These are phyloP conservation scores for Aspergillus costaricaensis DNA, from an alignment of 2,329 filamentous ascomycete genomes.

Conservation along the genomic window DNA sequence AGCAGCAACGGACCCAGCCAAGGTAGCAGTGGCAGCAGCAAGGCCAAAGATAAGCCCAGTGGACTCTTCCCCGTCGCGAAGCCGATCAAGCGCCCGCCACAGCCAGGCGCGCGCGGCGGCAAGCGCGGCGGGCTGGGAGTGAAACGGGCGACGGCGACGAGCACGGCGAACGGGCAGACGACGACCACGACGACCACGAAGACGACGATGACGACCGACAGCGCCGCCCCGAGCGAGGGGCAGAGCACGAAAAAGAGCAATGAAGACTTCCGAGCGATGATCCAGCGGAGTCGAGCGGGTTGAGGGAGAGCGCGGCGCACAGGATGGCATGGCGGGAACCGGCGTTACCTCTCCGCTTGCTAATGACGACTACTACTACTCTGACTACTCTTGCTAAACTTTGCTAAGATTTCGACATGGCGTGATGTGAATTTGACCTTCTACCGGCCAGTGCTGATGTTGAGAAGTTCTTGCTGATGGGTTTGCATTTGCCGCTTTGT, in stretches of 20 bases:
- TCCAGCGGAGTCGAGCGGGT: constrained; percentile 44
- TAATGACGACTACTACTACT: constrained; percentile 8
- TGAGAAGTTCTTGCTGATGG: constrained; percentile 2
- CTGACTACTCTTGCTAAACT: constrained; percentile 7
- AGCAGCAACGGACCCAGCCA: constrained; percentile 35
- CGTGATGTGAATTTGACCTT: constrained; percentile 1
- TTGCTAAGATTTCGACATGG: not conserved
- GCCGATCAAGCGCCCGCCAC: constrained; percentile 49
- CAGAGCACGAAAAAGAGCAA: constrained; percentile 54
- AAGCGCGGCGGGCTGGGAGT: constrained; percentile 53
- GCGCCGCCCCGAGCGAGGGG: constrained; percentile 16
- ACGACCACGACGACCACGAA: constrained; percentile 24
- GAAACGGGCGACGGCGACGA: constrained; percentile 38
- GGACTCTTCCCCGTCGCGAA: constrained; percentile 32
- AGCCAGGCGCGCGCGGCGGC: constrained; percentile 45
- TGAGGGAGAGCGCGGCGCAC: constrained; percentile 26
- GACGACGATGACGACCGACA: constrained; percentile 31
- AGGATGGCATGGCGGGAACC: constrained; percentile 31
- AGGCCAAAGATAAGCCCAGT: constrained; percentile 39
- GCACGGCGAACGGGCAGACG: constrained; percentile 27
- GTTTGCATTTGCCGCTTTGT: not conserved
- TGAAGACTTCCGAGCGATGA: constrained; percentile 59
- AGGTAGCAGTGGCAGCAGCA: constrained; percentile 40
- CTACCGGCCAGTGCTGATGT: not conserved
- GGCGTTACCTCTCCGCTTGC: constrained; percentile 26